Base-by-base conservation (phyloP, 2,329 filamentous ascomycete species). In the Dothideomycetes sp. region DNA sequence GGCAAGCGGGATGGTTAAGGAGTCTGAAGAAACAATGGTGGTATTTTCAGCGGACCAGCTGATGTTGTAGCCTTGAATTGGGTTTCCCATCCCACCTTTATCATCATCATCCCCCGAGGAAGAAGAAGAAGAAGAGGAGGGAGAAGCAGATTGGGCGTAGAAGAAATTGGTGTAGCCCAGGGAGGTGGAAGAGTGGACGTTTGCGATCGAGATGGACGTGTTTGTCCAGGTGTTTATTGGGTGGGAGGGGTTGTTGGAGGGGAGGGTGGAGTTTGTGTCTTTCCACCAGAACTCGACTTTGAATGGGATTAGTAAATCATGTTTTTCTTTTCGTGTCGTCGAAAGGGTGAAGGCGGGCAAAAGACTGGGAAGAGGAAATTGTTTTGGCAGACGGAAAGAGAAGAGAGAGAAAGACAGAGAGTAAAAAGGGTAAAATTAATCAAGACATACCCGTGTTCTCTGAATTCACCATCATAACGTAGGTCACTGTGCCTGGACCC, bases 271-370 rank as follows among this genome's bases (percentile, higher is more conserved):
- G 42, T 65, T 59, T 2, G 59, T 60, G 40, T 68, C 64, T 46
- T 61, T 64, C 64, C 65, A 68, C 47, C 55, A 64, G 22, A 67
- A 53, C 36, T 66, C 60, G 2, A 62, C 53, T n/a, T n/a, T n/a
- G n/a, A n/a, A n/a, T n/a, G n/a, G n/a, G n/a, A n/a, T n/a, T n/a
- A n/a, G n/a, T n/a, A n/a, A n/a, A n/a, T n/a, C n/a, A n/a, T n/a
- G n/a, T n/a, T n/a, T n/a, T n/a, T n/a, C n/a, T n/a, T n/a, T n/a
- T n/a, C n/a, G n/a, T n/a, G n/a, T n/a, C n/a, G n/a, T n/a, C n/a
- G n/a, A n/a, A n/a, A n/a, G n/a, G n/a, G n/a, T n/a, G n/a, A n/a
- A n/a, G n/a, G n/a, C n/a, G n/a, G n/a, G n/a, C n/a, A n/a, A n/a
- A n/a, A n/a, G n/a, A n/a, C n/a, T n/a, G n/a, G n/a, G n/a, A n/a